phyloP scores from a whole-genome alignment of 768 basidiomycete genomes.

The Termitomyces heimii region DNA sequence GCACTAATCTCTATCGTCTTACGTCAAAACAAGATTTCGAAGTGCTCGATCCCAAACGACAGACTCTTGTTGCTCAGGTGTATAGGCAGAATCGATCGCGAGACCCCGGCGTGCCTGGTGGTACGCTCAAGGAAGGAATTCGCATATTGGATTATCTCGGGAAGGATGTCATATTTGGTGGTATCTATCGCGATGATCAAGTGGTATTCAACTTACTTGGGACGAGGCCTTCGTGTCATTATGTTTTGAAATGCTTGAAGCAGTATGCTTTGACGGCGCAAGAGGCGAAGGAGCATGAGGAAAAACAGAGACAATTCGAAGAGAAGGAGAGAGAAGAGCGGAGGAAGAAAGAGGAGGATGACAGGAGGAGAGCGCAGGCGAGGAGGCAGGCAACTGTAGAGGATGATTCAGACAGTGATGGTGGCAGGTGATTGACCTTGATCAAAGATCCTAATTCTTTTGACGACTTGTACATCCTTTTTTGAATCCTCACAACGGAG shows the following conservation, averaged over 20 bases:
- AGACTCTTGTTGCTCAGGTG: constrained; percentile 39
- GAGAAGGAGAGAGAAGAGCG: constrained; percentile 21
- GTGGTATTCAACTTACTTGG: constrained; percentile 38
- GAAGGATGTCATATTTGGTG: constrained; percentile 55
- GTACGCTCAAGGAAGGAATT: constrained; percentile 55
- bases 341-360: constrained; percentile 26
- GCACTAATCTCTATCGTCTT: constrained; percentile 42
- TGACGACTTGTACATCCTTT: neutral
- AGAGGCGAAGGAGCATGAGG: constrained; percentile 45
- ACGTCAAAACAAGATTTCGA: constrained; percentile 50
- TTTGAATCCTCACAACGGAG: constrained; percentile 13
- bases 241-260: constrained; percentile 48
- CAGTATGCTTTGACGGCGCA: constrained; percentile 41
- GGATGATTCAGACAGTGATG: constrained; percentile 3
- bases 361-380: neutral
- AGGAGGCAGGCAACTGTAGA: constrained; percentile 9
- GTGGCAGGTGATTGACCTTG: neutral
- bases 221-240: constrained; percentile 49
- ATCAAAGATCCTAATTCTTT: neutral
- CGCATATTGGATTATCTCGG: constrained; percentile 65
- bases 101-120: constrained; percentile 61
- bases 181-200: constrained; percentile 42
- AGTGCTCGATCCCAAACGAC: constrained; percentile 24
- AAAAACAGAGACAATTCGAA: constrained; percentile 19
- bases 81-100: constrained; percentile 67